A percentile compares a stretch with the other conserved stretches of the same genome.
These are phyloP conservation scores for Dactylonectria macrodidyma DNA, from an alignment of 2,329 filamentous ascomycete genomes.

Conservation along the genomic window DNA sequence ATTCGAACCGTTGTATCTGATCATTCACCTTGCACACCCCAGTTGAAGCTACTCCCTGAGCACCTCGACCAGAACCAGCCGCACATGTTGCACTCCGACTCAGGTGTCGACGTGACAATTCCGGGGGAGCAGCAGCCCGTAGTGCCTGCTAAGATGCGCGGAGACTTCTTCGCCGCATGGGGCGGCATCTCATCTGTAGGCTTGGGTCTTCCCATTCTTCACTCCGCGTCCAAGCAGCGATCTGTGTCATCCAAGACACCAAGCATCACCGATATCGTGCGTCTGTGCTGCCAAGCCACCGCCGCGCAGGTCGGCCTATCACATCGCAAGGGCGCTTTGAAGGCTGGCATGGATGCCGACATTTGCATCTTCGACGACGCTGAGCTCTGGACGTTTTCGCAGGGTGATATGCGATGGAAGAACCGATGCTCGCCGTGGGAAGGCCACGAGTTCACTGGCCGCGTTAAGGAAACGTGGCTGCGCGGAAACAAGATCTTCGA, in stretches of 20 bases:
- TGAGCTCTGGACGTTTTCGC: slow-evolving; percentile 81
- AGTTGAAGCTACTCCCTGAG: slow-evolving; percentile 88
- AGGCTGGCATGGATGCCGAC: slow-evolving; percentile 88
- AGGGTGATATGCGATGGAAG: slow-evolving; percentile 91
- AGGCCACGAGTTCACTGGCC: slow-evolving; percentile 81
- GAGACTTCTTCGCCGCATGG: slow-evolving; percentile 97
- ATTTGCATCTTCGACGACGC: slow-evolving; percentile 92
- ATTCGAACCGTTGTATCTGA: slow-evolving; percentile 95
- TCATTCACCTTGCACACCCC: slow-evolving; percentile 95
- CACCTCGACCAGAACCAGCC: slow-evolving; percentile 63
- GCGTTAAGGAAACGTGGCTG: slow-evolving; percentile 89
- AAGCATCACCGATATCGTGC: slow-evolving; percentile 83
- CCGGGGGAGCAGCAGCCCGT: slow-evolving; percentile 45
- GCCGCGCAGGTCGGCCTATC: slow-evolving; percentile 89
- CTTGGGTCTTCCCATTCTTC: slow-evolving; percentile 90
- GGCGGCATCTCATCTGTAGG: slow-evolving; percentile 96
- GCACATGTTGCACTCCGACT: slow-evolving; percentile 65
- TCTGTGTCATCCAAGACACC: slow-evolving; percentile 63
- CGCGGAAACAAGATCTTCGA: slow-evolving; percentile 83
- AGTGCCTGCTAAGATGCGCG: slow-evolving; percentile 60
- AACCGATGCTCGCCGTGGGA: slow-evolving; percentile 95
- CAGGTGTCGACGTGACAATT: slow-evolving; percentile 65
- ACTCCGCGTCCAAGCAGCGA: slow-evolving; percentile 80
- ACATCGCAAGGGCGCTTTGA: slow-evolving; percentile 82
- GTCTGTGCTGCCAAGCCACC: slow-evolving; percentile 89